Base-by-base conservation (phyloP, 352 stramenopile genomes). In the Elongisporangium undulatum region DNA sequence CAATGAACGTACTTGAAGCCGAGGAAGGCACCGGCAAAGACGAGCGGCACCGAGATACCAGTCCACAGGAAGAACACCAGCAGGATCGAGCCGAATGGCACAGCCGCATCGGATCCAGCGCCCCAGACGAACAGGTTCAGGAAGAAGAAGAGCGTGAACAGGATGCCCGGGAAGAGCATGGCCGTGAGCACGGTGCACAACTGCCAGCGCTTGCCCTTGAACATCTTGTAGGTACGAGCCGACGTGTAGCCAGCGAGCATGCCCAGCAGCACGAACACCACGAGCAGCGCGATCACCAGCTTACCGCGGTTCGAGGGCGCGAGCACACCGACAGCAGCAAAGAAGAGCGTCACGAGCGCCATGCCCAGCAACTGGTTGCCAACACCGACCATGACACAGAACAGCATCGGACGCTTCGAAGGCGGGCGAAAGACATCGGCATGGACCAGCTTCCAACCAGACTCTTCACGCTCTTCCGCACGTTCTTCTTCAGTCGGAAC, bases 371-470 rank as follows among this genome's bases (percentile, higher is more conserved):
- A 59, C 74, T 99, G 98, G 53, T 95, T 93, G n/a, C 98, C 98
- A 2, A 94, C 99, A 55, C 98, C 98, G 53, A 98, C 91, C 69
- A 97, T 96, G 9, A 99, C 96, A 45, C 91, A 97, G 55, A 99
- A 95, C 0, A 99, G 81, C 78, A 99, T 97, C 17, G 97, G 96
- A 63, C 93, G 84, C 63, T 90, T 97, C 15, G 89, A 77, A 12
- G 98, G 97, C 29, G 97, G 96, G 51, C 98, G 95, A 79, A 99
- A 99, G 4, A 99, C 97, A 68, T 99, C 97, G 6, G 97, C 97
- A 71, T 99, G 97, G 29, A 99, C 94, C 19, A 99, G 87, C 75
- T 99, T 99, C 98, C 98, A 99, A 49, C 98, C 98, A 7, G 82
- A 97, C 58, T 99, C 97, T 68, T 99, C 97, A 4, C 95, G 92